Evolutionary conservation across 1,139 yeast genomes (phyloP), one percentile per base, ranked within the genome.

Genomic region (Lodderomyces margitis): DNA sequence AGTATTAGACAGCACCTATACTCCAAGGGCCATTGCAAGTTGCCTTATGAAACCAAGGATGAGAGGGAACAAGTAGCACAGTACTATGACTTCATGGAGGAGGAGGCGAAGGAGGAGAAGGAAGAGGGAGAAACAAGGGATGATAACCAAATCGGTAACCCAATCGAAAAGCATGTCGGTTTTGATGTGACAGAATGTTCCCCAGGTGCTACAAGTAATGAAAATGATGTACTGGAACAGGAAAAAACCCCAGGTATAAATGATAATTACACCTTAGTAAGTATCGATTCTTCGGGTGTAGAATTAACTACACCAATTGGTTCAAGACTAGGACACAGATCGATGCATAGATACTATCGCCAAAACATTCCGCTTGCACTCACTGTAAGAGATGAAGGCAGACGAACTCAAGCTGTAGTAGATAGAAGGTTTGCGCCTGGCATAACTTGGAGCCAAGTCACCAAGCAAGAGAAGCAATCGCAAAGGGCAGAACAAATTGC

Each of bases 1-100:
- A 70, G 82, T 52, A 64, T 78, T 1, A 64, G 83, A 47, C 83
- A 76, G 47, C 83, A 78, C 53, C 59, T 75, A 47, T 38, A 47
- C 5, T 62, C 75, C 7, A 78, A 78, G 54, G 81, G 82, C 0
- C 83, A 78, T 51, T 75, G 81, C 47, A 66, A 63, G 35, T 56
- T 78, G 17, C 83, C 83, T 0, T 78, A 73, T 52, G 83, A 78
- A 45, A 62, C 73, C 3, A 63, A 59, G 38, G 71, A 66, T 12
- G 81, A 77, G 37, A 67, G 65, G 42, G 56, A 56, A 11, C 57
- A 60, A 2, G 54, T 78, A 15, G 55, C 65, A 1, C 66, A 66
- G 43, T 78, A 70, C 46, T 78, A 78, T 51, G 61, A 73, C 40
- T 76, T 75, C 47, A 54, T 48, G 20, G 32, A 28, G 19, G 19